phyloP scores from a whole-genome alignment of 2,329 filamentous ascomycete genomes.

The Coniochaeta pulveracea region DNA sequence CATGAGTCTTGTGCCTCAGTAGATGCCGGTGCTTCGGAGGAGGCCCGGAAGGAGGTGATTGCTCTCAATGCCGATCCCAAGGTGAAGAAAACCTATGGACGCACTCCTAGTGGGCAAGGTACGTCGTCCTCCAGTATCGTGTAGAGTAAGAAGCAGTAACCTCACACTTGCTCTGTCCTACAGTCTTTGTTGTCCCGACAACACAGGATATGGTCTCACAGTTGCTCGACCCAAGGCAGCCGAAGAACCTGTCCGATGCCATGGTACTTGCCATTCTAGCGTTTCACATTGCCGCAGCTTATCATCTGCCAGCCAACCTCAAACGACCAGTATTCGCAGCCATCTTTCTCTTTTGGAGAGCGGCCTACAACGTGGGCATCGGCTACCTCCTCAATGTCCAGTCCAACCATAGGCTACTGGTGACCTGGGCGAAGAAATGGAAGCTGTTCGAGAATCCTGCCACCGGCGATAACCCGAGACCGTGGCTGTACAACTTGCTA shows the following conservation, averaged over 20 bases:
- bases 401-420: constrained; percentile 76
- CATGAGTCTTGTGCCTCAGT: constrained; percentile 11
- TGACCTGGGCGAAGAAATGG: constrained; percentile 78
- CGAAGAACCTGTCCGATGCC: constrained; percentile 86
- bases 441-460: constrained; percentile 77
- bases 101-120: constrained; percentile 86
- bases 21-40: constrained; percentile 4
- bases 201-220: constrained; percentile 99
- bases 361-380: constrained; percentile 88
- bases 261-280: constrained; percentile 70
- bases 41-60: constrained; percentile 4
- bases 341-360: constrained; percentile 85
- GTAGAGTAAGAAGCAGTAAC: neutral
- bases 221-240: constrained; percentile 83
- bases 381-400: constrained; percentile 81
- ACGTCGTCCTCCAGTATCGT: constrained; percentile 26
- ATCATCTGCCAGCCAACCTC: constrained; percentile 54
- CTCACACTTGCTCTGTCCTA: constrained; percentile 1
- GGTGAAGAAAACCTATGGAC: constrained; percentile 70
- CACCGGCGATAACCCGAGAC: constrained; percentile 71
- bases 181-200: constrained; percentile 90
- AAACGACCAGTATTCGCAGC: constrained; percentile 70
- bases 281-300: constrained; percentile 63
- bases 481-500: constrained; percentile 70
- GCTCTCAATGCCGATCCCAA: constrained; percentile 6